Percentiles rank a stretch among this genome's conserved stretches.
Evolutionary conservation across 106 monocot genomes (phyloP).

Genomic region (Apostasia shenzhenica): DNA sequence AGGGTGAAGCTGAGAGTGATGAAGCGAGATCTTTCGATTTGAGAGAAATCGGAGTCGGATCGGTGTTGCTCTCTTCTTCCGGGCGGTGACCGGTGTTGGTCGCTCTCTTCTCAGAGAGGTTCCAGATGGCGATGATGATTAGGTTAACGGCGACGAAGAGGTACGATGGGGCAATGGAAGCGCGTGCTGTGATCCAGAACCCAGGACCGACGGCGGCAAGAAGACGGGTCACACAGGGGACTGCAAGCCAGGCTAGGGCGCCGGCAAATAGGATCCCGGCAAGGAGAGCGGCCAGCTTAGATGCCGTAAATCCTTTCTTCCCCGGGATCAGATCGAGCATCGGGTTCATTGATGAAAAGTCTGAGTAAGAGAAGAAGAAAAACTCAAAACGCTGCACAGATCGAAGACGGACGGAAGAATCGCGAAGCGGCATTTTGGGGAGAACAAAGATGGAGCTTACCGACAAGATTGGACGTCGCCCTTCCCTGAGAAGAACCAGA

Average conservation of each 20-base stretch:
- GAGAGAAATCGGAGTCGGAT: neutral
- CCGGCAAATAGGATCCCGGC: constrained; percentile 1
- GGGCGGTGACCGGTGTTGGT: neutral
- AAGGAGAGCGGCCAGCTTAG: constrained; percentile 8
- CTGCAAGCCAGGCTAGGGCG: neutral
- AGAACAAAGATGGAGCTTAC: neutral
- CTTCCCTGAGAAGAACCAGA: neutral
- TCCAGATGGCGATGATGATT: constrained; percentile 73
- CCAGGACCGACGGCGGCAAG: constrained; percentile 10
- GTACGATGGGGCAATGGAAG: constrained; percentile 29
- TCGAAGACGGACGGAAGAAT: neutral
- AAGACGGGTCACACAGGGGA: constrained; percentile 5
- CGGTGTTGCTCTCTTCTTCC: neutral
- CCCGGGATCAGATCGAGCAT: constrained; percentile 5
- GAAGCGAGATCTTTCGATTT: neutral
- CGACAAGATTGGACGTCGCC: neutral
- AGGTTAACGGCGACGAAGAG: constrained; percentile 50
- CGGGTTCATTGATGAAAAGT: neutral
- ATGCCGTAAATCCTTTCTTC: neutral
- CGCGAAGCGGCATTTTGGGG: neutral
- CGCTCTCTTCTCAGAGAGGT: constrained; percentile 37
- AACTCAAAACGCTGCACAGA: neutral
- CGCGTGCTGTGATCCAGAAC: constrained; percentile 10
- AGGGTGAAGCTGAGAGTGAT: neutral
- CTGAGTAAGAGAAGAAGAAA: neutral